These are phyloP conservation scores for Phytophthora pini DNA, from an alignment of 352 stramenopile species.

Conservation along the genomic window DNA sequence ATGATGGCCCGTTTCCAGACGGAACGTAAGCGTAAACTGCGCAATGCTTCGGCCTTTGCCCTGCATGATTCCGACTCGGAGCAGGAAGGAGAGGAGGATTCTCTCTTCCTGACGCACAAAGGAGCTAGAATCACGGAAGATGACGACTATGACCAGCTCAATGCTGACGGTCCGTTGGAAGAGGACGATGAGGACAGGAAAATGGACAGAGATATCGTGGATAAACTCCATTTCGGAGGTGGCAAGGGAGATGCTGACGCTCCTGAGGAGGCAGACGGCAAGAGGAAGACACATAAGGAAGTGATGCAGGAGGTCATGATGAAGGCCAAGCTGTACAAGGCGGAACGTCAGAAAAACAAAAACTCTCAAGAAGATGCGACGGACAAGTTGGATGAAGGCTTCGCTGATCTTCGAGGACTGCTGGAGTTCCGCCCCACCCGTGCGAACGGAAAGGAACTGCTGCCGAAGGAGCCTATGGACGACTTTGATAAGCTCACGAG, in stretches of 20 bases:
- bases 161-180: constrained; percentile 53
- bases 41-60: constrained; percentile 74
- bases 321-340: constrained; percentile 92
- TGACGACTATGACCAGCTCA: constrained; percentile 78
- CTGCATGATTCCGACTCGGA: constrained; percentile 85
- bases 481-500: constrained; percentile 87
- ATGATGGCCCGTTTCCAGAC: constrained; percentile 93
- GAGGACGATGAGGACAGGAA: constrained; percentile 77
- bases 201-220: constrained; percentile 84
- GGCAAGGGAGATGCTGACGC: constrained; percentile 32
- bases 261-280: constrained; percentile 30
- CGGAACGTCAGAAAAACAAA: constrained; percentile 89
- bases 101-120: constrained; percentile 79
- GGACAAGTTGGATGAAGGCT: constrained; percentile 77
- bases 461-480: constrained; percentile 81
- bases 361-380: constrained; percentile 79
- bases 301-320: constrained; percentile 93
- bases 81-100: constrained; percentile 60
- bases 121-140: constrained; percentile 77
- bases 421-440: constrained; percentile 81
- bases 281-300: constrained; percentile 88
- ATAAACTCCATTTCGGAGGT: constrained; percentile 89
- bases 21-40: constrained; percentile 87
- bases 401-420: constrained; percentile 66
- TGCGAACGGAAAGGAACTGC: constrained; percentile 62